A percentile compares a stretch with the other conserved stretches of the same genome.
phyloP scores from a whole-genome alignment of 805 yeast species.

The Candida succiphila region DNA sequence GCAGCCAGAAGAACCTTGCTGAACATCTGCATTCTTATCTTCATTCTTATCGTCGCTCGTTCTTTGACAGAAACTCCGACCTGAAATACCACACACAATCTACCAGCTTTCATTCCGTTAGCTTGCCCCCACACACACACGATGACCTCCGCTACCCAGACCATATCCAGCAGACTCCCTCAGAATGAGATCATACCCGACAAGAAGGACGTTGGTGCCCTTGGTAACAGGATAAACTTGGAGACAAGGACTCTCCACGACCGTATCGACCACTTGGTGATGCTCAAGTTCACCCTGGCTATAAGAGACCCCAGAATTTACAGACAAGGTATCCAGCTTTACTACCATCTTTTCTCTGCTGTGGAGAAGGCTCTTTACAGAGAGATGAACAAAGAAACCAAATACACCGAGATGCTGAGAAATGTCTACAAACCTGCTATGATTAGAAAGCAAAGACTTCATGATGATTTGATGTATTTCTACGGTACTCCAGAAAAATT shows the following conservation, averaged over 20 bases:
- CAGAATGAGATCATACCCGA: slow-evolving; percentile 58
- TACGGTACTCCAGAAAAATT: slow-evolving; percentile 52
- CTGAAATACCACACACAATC: no score
- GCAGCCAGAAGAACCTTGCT: no score
- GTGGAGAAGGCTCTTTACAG: slow-evolving; percentile 42
- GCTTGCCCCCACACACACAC: no score
- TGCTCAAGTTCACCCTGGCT: slow-evolving; percentile 64
- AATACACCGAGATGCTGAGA: slow-evolving; percentile 37
- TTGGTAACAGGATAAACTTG: slow-evolving; percentile 70
- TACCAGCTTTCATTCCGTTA: no score
- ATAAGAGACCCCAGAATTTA: slow-evolving; percentile 66
- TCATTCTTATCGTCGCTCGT: no score
- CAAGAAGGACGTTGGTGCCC: slow-evolving; percentile 74
- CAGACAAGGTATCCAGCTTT: slow-evolving; percentile 72
- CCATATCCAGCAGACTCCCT: slow-evolving; percentile 7
- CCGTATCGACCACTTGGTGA: slow-evolving; percentile 57
- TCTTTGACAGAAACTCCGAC: no score
- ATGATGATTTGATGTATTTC: slow-evolving; percentile 57
- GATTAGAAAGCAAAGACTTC: slow-evolving; percentile 47
- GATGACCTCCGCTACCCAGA: no score
- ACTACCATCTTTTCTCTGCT: slow-evolving; percentile 59
- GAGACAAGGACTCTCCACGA: slow-evolving; percentile 62
- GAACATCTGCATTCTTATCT: no score
- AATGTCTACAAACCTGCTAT: slow-evolving; percentile 64
- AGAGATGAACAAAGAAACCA: slow-evolving; percentile 29